Evolutionary conservation across 1,284 basidiomycete species (phyloP).

Genomic region (Boletellus deceptivus): DNA sequence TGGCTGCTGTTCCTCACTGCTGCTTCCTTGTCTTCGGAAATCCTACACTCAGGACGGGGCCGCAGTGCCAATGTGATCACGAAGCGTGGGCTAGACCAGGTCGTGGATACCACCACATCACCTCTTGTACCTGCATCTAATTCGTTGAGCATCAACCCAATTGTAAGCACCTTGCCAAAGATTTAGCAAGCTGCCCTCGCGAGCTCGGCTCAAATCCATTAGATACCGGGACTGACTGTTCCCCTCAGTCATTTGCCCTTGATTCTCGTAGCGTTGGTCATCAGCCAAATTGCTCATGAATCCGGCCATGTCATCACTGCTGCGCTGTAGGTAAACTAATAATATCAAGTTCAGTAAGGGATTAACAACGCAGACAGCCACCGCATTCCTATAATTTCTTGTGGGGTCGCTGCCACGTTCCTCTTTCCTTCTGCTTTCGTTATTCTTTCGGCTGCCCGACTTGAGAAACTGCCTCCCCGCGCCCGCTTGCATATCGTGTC

Average conservation of each 20-base stretch:
- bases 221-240: slow-evolving; percentile 77
- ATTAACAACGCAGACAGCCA: slow-evolving; percentile 23
- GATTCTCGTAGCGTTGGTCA: slow-evolving; percentile 56
- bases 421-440: slow-evolving; percentile 72
- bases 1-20: slow-evolving; percentile 40
- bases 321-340: slow-evolving; percentile 49
- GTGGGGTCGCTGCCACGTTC: slow-evolving; percentile 56
- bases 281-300: slow-evolving; percentile 66
- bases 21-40: slow-evolving; percentile 23
- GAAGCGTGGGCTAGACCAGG: slow-evolving; percentile 16
- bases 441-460: slow-evolving; percentile 44
- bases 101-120: not conserved
- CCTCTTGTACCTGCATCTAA: slow-evolving; percentile 13
- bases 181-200: not conserved
- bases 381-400: slow-evolving; percentile 51
- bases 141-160: slow-evolving; percentile 36
- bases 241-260: slow-evolving; percentile 62
- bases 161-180: slow-evolving; percentile 38
- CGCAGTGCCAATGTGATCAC: slow-evolving; percentile 9
- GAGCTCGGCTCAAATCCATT: slow-evolving; percentile 11
- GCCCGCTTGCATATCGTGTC: slow-evolving; percentile 56
- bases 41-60: slow-evolving; percentile 9
- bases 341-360: not conserved
- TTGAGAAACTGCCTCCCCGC: slow-evolving; percentile 41
- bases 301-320: slow-evolving; percentile 67